phyloP scores from a whole-genome alignment of 768 basidiomycete species.

The Tylopilus sp. region DNA sequence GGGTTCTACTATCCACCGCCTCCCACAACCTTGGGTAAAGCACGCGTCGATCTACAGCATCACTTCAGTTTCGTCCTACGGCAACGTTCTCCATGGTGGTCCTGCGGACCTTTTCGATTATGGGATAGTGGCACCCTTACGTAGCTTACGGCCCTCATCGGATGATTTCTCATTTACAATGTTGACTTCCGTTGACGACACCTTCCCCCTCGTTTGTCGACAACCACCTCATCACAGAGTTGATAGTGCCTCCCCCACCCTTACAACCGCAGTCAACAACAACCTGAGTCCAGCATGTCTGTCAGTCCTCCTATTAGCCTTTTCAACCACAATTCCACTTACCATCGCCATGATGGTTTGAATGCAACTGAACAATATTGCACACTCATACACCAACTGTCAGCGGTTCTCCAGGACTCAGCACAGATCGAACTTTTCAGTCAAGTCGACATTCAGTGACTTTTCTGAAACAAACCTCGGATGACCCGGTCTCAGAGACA shows the following conservation, averaged over 20 bases:
- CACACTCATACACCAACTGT: constrained; percentile 53
- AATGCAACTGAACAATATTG: constrained; percentile 55
- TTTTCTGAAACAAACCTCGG: constrained; percentile 54
- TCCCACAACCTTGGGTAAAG: constrained; percentile 35
- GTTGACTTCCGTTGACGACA: constrained; percentile 59
- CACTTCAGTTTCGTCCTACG: constrained; percentile 78
- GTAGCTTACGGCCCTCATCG: constrained; percentile 51
- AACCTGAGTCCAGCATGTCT: constrained; percentile 61
- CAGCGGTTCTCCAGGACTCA: constrained; percentile 59
- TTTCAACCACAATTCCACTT: constrained; percentile 62
- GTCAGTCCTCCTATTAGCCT: constrained; percentile 66
- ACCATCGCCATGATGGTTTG: constrained; percentile 56
- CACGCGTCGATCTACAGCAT: constrained; percentile 69
- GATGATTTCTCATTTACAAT: constrained; percentile 58
- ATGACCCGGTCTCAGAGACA: constrained; percentile 77
- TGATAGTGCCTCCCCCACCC: constrained; percentile 50
- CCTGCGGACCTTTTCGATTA: constrained; percentile 73
- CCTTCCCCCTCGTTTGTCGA: constrained; percentile 57
- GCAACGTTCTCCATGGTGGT: constrained; percentile 61
- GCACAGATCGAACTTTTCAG: constrained; percentile 53
- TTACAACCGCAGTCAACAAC: constrained; percentile 49
- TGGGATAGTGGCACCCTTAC: constrained; percentile 34
- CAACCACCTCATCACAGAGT: constrained; percentile 48
- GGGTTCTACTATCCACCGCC: constrained; percentile 65
- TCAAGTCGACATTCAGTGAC: constrained; percentile 66